phyloP scores from a whole-genome alignment of 192 early-diverging fungal genomes.

The Linnemannia zychae region DNA sequence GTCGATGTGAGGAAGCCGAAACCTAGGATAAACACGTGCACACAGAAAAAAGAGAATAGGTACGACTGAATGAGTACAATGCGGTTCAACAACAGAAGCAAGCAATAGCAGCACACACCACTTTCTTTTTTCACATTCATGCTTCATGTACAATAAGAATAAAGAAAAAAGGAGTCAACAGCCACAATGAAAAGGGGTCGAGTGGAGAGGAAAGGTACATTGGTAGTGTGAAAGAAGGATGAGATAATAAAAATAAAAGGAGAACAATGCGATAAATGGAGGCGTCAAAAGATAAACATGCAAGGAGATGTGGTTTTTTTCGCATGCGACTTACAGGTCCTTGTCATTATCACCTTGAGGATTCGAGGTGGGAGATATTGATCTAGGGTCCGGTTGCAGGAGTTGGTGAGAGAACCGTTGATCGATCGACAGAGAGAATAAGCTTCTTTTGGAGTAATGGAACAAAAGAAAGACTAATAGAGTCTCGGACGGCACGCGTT shows the following conservation, averaged over 20 bases:
- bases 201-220: neutral
- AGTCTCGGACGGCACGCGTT: neutral
- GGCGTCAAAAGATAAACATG: neutral
- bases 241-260: neutral
- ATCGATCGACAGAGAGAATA: neutral
- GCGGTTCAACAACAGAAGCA: too few species aligned
- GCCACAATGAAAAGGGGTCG: neutral
- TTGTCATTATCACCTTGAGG: neutral
- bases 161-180: neutral
- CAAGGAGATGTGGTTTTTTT: neutral
- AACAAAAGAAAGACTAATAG: neutral
- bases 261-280: neutral
- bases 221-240: neutral
- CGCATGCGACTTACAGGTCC: neutral
- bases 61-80: neutral
- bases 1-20: neutral
- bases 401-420: neutral
- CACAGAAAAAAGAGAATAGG: neutral
- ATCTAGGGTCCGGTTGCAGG: neutral
- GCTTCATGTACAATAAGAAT: neutral
- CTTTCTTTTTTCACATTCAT: neutral
- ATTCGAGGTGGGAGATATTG: neutral
- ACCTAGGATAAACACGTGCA: slow-evolving; percentile 6
- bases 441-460: neutral
- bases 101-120: neutral